These are phyloP conservation scores for Achlya hypogyna DNA, from an alignment of 352 stramenopile species.

Conservation along the genomic window DNA sequence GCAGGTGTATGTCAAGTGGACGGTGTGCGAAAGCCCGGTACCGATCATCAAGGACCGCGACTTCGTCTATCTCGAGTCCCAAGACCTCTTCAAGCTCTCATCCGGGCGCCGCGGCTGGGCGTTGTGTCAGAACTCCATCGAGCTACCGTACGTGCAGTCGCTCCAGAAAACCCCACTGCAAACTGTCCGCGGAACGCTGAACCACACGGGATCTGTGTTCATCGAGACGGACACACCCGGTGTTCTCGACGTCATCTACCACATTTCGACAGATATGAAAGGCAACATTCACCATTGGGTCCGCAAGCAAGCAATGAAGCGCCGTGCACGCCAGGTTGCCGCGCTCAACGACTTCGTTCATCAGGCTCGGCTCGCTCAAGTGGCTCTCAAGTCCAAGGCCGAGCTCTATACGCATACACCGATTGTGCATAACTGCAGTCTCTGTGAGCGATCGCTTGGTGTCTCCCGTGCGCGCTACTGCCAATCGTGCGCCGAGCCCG, in stretches of 20 bases:
- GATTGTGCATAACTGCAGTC: slow-evolving; percentile 1
- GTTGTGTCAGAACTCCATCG: slow-evolving; percentile 15
- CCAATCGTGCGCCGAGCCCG: neutral
- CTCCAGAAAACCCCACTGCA: slow-evolving; percentile 1
- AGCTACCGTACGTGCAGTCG: neutral
- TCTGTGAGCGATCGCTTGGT: neutral
- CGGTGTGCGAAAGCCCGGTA: neutral
- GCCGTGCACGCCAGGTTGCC: neutral
- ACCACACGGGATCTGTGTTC: slow-evolving; percentile 12
- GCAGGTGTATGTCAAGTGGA: slow-evolving; percentile 16
- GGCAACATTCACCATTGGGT: slow-evolving; percentile 14
- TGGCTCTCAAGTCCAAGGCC: neutral
- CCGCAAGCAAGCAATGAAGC: neutral
- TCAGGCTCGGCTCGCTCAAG: neutral
- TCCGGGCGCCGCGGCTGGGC: slow-evolving; percentile 11
- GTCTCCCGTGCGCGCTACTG: neutral
- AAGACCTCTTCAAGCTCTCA: slow-evolving; percentile 12
- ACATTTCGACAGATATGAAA: slow-evolving; percentile 13
- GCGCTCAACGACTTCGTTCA: slow-evolving; percentile 3
- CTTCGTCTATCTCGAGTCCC: slow-evolving; percentile 14
- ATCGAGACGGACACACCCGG: slow-evolving; percentile 9
- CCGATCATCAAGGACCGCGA: slow-evolving; percentile 16
- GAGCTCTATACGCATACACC: neutral
- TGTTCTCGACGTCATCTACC: slow-evolving; percentile 9
- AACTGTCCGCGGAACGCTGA: slow-evolving; percentile 21